Evolutionary conservation across 1,139 yeast species (phyloP).

Genomic region (Pichia sp.): DNA sequence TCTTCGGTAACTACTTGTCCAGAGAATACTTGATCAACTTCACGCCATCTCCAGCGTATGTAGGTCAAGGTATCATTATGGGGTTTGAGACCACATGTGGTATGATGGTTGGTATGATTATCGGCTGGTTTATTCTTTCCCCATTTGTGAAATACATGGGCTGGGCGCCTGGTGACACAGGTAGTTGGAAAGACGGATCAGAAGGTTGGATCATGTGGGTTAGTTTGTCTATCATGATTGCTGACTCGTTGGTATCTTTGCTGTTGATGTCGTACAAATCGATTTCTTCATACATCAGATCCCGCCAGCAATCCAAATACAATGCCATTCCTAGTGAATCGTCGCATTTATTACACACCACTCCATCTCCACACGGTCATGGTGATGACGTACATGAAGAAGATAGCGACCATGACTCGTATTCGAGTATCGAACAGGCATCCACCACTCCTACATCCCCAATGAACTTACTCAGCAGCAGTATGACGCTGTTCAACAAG

Average conservation of each 20-base stretch:
- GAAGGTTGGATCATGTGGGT: slow-evolving; percentile 99
- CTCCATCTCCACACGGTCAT: neutral
- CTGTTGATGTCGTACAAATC: slow-evolving; percentile 58
- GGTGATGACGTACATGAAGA: neutral
- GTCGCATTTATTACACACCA: neutral
- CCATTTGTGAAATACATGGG: slow-evolving; percentile 67
- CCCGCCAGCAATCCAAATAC: neutral
- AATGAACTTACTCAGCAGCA: slow-evolving; percentile 8
- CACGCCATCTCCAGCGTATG: slow-evolving; percentile 96
- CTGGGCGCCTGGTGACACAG: slow-evolving; percentile 91
- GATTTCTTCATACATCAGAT: neutral
- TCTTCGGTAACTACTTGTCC: slow-evolving; percentile 72
- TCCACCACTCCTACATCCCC: neutral
- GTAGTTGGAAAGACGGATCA: slow-evolving; percentile 91
- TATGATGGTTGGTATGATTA: slow-evolving; percentile 83
- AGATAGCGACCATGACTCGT: slow-evolving; percentile 5
- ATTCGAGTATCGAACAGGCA: slow-evolving; percentile 13
- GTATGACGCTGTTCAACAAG: slow-evolving; percentile 25
- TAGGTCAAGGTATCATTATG: slow-evolving; percentile 98
- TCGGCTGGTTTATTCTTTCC: slow-evolving; percentile 92
- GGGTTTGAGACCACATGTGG: slow-evolving; percentile 89
- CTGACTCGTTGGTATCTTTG: slow-evolving; percentile 85
- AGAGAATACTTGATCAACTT: slow-evolving; percentile 76
- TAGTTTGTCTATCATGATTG: slow-evolving; percentile 89
- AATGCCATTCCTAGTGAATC: neutral